Conservation (phyloP, 495 filamentous ascomycete genomes). For the Bathelium albidoporum region DNA sequence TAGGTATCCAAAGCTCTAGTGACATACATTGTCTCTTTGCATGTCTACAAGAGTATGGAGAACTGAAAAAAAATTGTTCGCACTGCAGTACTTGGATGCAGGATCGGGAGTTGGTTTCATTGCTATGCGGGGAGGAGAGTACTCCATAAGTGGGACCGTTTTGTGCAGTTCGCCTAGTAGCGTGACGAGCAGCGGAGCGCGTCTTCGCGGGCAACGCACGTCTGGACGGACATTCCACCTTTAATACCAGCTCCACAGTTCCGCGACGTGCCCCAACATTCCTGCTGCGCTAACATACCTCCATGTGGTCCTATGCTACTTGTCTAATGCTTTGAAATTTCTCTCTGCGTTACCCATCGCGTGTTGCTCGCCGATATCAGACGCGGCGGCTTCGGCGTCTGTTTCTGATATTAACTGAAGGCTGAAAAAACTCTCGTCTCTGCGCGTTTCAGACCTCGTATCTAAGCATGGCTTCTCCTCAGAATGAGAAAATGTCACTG, state of each 20-base stretch:
- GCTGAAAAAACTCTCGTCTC: background rate
- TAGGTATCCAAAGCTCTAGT: no score
- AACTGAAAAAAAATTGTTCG: background rate
- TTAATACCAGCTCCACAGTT: background rate
- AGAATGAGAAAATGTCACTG: background rate
- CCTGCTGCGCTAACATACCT: background rate
- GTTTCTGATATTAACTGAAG: constrained; percentile 1
- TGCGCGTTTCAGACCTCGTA: constrained; percentile 1
- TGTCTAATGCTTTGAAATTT: background rate
- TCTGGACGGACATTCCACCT: constrained; percentile 4
- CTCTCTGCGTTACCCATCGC: background rate
- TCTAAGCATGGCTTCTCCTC: background rate
- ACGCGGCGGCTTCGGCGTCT: constrained; percentile 2
- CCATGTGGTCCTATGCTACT: background rate
- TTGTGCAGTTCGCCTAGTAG: constrained; percentile 6
- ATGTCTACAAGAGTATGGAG: background rate
- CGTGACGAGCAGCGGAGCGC: background rate
- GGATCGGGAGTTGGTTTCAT: constrained; percentile 3
- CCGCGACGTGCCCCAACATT: background rate
- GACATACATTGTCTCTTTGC: no score
- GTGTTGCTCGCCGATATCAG: background rate
- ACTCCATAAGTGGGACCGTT: constrained; percentile 1
- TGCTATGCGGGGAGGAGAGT: background rate
- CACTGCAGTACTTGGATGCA: background rate
- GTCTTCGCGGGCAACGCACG: constrained; percentile 3